Base-by-base conservation (phyloP, 2,329 filamentous ascomycete genomes). In the Diaporthe humulicola region DNA sequence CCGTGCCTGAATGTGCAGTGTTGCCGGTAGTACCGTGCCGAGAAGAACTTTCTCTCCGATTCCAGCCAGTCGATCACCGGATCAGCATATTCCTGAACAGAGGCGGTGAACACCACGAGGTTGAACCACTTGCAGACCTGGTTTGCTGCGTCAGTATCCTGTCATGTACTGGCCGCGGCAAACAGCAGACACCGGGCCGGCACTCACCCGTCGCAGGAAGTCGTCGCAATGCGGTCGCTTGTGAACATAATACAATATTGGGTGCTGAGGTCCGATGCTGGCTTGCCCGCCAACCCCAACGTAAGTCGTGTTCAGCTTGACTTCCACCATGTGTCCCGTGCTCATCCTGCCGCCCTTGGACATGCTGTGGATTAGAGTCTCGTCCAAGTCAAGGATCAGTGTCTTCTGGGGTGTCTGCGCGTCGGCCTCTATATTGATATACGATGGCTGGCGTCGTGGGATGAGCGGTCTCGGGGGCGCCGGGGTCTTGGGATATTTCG, bases 11-110 rank as follows among this genome's bases (percentile, higher is more conserved):
- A 95, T 30, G 97, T 98, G 87, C 97, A 99, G 84, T 99, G 96
- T 83, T 99, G 97, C 73, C 97, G 91, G 85, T 99, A 99, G 86
- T 97, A 98, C 78, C 97, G 89, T 54, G 93, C 95, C 48, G 94
- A 94, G 85, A 99, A 99, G 86, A 95, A 98, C 85, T 98, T 98
- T 80, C 96, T 92, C 85, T 99, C 97, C 78, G 95, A 93, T 85
- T 99, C 97, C 75, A 99, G 90, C 95, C 96, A 98, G 88, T 99
- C 97, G 82, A 99, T 98, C 73, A 99, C 97, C 0, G 97, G 97
- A 83, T 99, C 97, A 74, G 97, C 97, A 81, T 99, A 99, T 84
- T 99, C 97, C 83, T 99, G 97, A 50, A 99, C 97, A 28, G 95
- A 98, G 3, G 97, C 97, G 14, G 97, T 99, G 84, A 99, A 99